These are phyloP conservation scores for Raffaelea albimanens DNA, from an alignment of 2,329 filamentous ascomycete genomes.

Conservation along the genomic window DNA sequence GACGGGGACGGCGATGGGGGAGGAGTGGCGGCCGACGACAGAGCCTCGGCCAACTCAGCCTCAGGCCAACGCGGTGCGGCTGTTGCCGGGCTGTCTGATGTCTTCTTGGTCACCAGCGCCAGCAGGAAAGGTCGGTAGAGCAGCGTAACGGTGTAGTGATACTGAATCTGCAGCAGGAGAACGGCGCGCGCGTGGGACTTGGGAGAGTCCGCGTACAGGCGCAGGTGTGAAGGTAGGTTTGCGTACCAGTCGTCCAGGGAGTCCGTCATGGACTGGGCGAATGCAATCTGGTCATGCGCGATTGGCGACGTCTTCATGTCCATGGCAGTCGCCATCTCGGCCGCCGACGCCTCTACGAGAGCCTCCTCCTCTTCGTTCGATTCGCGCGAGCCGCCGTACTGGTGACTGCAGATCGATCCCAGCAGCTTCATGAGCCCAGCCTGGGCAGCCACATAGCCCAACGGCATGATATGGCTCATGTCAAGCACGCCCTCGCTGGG, in stretches of 20 bases:
- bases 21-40: neutral
- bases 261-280: constrained; percentile 5
- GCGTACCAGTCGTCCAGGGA: constrained; percentile 9
- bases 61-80: neutral
- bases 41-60: neutral
- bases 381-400: constrained; percentile 12
- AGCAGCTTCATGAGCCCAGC: constrained; percentile 16
- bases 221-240: constrained; percentile 11
- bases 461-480: constrained; percentile 14
- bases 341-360: neutral
- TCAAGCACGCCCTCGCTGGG: constrained; percentile 18
- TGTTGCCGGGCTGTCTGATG: no score
- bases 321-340: neutral
- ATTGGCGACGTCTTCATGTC: neutral
- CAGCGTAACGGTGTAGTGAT: constrained; percentile 17
- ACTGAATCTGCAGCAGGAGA: constrained; percentile 18
- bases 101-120: constrained; percentile 7
- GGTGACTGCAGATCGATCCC: constrained; percentile 18
- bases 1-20: neutral
- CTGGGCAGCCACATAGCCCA: constrained; percentile 14
- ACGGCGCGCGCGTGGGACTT: constrained; percentile 15
- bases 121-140: constrained; percentile 20
- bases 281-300: constrained; percentile 6
- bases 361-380: constrained; percentile 3
- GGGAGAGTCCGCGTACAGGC: constrained; percentile 7